phyloP scores from a whole-genome alignment of 192 early-diverging fungal species.

The Backusella circina region DNA sequence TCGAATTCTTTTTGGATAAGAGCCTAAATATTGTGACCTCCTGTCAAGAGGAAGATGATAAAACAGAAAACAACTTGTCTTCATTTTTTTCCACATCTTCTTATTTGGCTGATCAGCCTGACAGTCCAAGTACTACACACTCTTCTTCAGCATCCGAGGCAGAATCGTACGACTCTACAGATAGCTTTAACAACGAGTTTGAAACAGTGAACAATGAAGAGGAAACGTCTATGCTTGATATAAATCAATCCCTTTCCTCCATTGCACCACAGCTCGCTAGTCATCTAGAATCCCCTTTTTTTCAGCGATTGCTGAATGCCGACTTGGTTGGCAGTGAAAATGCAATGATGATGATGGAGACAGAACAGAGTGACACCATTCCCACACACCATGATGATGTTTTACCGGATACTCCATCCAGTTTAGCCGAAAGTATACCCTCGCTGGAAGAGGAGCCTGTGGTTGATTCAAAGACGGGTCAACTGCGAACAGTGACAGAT shows the following conservation, averaged over 20 bases:
- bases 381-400: not conserved
- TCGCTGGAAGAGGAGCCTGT: not conserved
- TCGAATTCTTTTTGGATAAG: constrained; percentile 12
- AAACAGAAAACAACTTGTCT: not conserved
- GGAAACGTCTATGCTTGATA: not conserved
- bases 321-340: not conserved
- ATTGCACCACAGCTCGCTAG: constrained; percentile 21
- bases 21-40: not conserved
- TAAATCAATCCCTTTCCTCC: not conserved
- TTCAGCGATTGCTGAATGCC: constrained; percentile 16
- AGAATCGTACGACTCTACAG: not conserved
- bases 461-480: constrained; percentile 11
- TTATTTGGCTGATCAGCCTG: not conserved
- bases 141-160: not conserved
- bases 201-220: not conserved
- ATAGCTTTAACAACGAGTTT: not conserved
- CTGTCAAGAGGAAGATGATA: not conserved
- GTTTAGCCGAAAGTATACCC: not conserved
- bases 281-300: constrained; percentile 22
- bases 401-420: not conserved
- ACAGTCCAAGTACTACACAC: not conserved
- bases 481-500: not conserved
- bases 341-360: not conserved
- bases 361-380: not conserved
- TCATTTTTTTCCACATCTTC: not conserved